phyloP scores from a whole-genome alignment of 75 land plant genomes.

The Selaginella tamariscina region DNA sequence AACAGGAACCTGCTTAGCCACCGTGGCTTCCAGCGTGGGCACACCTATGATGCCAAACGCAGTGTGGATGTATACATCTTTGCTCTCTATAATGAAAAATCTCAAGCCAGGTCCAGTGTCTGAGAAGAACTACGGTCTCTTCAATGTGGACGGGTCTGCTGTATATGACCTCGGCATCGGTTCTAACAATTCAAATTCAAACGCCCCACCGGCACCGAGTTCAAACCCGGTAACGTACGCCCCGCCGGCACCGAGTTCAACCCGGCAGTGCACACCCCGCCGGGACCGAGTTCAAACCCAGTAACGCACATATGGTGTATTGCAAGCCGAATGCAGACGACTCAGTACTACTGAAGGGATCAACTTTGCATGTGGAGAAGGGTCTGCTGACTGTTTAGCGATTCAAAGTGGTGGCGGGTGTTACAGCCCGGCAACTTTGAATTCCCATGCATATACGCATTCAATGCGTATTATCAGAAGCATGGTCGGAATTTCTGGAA shows the following conservation, averaged over 20 bases:
- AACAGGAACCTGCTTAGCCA: slow-evolving; percentile 53
- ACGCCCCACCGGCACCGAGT: background rate
- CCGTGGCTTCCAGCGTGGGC: slow-evolving; percentile 36
- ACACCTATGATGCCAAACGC: slow-evolving; percentile 41
- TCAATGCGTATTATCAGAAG: slow-evolving; percentile 57
- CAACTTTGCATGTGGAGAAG: slow-evolving; percentile 56
- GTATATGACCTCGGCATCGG: slow-evolving; percentile 18
- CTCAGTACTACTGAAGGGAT: slow-evolving; percentile 22
- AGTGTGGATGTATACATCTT: slow-evolving; percentile 44
- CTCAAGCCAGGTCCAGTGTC: slow-evolving; percentile 48
- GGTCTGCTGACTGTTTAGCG: slow-evolving; percentile 48
- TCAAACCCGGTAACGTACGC: background rate
- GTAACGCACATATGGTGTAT: slow-evolving; percentile 22
- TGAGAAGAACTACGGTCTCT: background rate
- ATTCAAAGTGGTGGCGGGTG: slow-evolving; percentile 44
- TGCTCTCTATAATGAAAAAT: slow-evolving; percentile 67
- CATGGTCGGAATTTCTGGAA: slow-evolving; percentile 36
- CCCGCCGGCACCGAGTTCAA: background rate
- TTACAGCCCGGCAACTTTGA: slow-evolving; percentile 41
- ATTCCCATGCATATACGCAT: slow-evolving; percentile 63
- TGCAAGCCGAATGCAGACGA: slow-evolving; percentile 31
- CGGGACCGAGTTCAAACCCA: background rate
- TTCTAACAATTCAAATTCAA: too few relatives aligned
- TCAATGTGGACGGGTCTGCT: background rate
- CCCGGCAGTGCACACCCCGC: background rate